Conservation (phyloP, 345 rosid genomes). For the Salix arbutifolia region DNA sequence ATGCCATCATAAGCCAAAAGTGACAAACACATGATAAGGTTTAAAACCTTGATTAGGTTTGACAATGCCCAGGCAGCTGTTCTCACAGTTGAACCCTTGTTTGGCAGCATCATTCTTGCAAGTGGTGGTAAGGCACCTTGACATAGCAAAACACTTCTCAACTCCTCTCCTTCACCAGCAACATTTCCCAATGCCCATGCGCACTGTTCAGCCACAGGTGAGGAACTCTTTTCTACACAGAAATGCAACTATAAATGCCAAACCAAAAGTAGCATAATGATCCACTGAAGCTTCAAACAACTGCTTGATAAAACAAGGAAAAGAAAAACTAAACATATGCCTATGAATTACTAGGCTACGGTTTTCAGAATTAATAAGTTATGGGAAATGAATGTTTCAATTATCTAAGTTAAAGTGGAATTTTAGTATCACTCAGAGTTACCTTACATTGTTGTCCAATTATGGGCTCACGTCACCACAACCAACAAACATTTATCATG, state of each 20-base stretch:
- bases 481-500: neutral
- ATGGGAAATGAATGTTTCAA: neutral
- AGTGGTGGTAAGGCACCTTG: slow-evolving; percentile 91
- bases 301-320: neutral
- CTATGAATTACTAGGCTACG: neutral
- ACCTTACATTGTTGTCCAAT: neutral
- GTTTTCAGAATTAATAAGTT: neutral
- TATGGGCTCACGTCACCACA: neutral
- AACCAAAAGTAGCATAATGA: neutral
- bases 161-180: slow-evolving; percentile 95
- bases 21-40: slow-evolving; percentile 6
- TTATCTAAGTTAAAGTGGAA: neutral
- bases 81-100: slow-evolving; percentile 87
- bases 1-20: neutral
- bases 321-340: neutral
- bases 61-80: slow-evolving; percentile 99
- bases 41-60: slow-evolving; percentile 80
- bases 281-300: neutral
- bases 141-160: slow-evolving; percentile 73
- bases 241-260: slow-evolving; percentile 16
- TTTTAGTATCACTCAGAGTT: neutral
- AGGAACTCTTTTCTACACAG: slow-evolving; percentile 74
- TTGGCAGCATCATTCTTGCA: slow-evolving; percentile 92
- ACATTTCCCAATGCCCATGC: slow-evolving; percentile 98
- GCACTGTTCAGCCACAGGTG: slow-evolving; percentile 91